phyloP scores from a whole-genome alignment of 106 monocot species.

The Platanthera guangdongensis region DNA sequence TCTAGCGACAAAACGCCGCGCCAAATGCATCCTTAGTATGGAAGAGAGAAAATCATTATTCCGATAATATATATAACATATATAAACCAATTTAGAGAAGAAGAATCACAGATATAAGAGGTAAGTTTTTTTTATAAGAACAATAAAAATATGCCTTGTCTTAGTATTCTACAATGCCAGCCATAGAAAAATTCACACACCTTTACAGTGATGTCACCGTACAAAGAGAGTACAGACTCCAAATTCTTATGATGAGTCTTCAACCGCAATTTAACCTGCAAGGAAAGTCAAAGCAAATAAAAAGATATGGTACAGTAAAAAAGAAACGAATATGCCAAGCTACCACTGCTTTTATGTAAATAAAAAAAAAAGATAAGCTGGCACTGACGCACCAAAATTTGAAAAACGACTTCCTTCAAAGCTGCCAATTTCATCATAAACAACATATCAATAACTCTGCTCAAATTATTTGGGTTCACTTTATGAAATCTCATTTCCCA shows the following conservation, averaged over 20 bases:
- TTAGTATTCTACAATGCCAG: neutral
- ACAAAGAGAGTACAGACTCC: conserved; percentile 68
- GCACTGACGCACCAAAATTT: neutral
- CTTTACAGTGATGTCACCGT: conserved; percentile 62
- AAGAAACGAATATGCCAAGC: neutral
- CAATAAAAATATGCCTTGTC: neutral
- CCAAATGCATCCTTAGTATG: too few species aligned
- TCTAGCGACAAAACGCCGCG: too few species aligned
- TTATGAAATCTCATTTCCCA: too few species aligned
- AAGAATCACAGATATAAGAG: neutral
- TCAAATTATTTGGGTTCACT: too few species aligned
- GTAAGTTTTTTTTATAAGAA: neutral
- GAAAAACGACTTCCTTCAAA: neutral
- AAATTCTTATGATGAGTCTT: conserved; percentile 87
- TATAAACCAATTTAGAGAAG: neutral
- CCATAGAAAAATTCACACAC: conserved; percentile 15
- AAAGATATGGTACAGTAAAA: neutral
- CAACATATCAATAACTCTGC: too few species aligned
- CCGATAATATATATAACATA: too few species aligned
- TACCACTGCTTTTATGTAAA: neutral
- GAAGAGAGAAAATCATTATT: too few species aligned
- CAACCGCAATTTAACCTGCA: conserved; percentile 64
- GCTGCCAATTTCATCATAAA: neutral
- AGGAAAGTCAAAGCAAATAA: conserved; percentile 9
- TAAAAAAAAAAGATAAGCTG: too few species aligned